Evolutionary conservation across 116 monocot species (phyloP).

Genomic region (Zostera marina): DNA sequence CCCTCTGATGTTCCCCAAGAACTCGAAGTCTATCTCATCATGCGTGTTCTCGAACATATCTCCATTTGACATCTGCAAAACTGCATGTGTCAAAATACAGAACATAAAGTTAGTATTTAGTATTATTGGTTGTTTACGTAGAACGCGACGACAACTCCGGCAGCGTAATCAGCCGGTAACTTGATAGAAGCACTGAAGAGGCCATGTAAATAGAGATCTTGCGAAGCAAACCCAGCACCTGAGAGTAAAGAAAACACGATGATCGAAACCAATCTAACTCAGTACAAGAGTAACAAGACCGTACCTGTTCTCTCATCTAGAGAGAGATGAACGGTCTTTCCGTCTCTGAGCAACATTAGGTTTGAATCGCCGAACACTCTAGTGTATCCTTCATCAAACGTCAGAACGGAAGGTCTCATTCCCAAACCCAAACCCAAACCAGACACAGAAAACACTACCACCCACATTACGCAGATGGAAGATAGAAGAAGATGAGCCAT

Average conservation of each 20-base stretch:
- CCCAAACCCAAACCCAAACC: background rate
- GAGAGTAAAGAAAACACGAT: background rate
- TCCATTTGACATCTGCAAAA: slow-evolving; percentile 19
- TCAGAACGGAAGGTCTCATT: slow-evolving; percentile 11
- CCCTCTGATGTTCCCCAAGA: slow-evolving; percentile 22
- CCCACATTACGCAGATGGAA: background rate
- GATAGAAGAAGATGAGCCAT: background rate
- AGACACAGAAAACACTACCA: too few relatives aligned
- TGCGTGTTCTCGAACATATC: slow-evolving; percentile 22
- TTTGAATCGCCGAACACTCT: slow-evolving; percentile 86
- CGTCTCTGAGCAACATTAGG: slow-evolving; percentile 55
- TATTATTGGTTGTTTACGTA: slow-evolving; percentile 42
- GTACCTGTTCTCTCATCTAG: slow-evolving; percentile 71
- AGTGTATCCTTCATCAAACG: slow-evolving; percentile 76
- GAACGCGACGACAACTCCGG: slow-evolving; percentile 91
- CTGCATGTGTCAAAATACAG: background rate
- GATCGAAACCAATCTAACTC: slow-evolving; percentile 20
- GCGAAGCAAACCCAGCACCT: slow-evolving; percentile 85
- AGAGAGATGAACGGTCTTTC: slow-evolving; percentile 65
- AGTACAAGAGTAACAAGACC: slow-evolving; percentile 7
- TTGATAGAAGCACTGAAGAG: slow-evolving; percentile 82
- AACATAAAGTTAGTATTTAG: background rate
- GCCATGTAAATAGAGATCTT: slow-evolving; percentile 61
- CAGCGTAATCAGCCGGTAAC: slow-evolving; percentile 73
- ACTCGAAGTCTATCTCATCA: slow-evolving; percentile 30